Evolutionary conservation across 179 eudicot genomes (phyloP).

Genomic region (Gypsophila paniculata): DNA sequence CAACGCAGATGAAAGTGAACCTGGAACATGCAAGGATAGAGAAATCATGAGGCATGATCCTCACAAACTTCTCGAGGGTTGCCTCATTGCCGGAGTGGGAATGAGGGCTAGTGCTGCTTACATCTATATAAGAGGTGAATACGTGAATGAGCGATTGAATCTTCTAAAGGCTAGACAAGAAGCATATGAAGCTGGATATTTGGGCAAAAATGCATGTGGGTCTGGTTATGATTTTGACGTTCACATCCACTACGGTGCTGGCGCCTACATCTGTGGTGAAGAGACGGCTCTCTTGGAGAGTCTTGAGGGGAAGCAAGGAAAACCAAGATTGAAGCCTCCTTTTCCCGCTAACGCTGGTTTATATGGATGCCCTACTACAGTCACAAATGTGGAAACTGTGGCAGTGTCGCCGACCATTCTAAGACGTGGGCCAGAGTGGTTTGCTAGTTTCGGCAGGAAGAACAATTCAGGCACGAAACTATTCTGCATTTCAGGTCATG

Average conservation of each 20-base stretch:
- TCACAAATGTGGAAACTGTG: conserved; percentile 94
- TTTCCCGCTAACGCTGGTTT: conserved; percentile 95
- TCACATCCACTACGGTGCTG: conserved; percentile 91
- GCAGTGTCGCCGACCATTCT: conserved; percentile 91
- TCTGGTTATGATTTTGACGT: conserved; percentile 97
- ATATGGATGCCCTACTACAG: conserved; percentile 94
- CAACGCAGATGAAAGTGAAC: conserved; percentile 99
- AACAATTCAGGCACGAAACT: conserved; percentile 87
- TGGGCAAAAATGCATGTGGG: conserved; percentile 93
- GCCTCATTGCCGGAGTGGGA: conserved; percentile 87
- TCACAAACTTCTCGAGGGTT: conserved; percentile 86
- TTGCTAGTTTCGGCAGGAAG: conserved; percentile 87
- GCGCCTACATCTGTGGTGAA: conserved; percentile 96
- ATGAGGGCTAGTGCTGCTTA: conserved; percentile 94
- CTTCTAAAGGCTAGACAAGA: conserved; percentile 79
- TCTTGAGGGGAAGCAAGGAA: conserved; percentile 96
- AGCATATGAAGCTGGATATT: conserved; percentile 76
- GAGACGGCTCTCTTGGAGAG: conserved; percentile 95
- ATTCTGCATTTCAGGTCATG: conserved; percentile 87
- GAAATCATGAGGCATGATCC: conserved; percentile 98
- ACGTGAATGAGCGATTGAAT: conserved; percentile 73
- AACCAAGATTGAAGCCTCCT: conserved; percentile 96
- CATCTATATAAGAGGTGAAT: conserved; percentile 92
- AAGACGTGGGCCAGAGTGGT: conserved; percentile 95
- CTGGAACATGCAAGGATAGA: conserved; percentile 95